Percentiles rank a stretch among this genome's conserved stretches.
These are phyloP conservation scores for Rhodotorula mucilaginosa DNA, from an alignment of 1,284 basidiomycete genomes.

Conservation along the genomic window DNA sequence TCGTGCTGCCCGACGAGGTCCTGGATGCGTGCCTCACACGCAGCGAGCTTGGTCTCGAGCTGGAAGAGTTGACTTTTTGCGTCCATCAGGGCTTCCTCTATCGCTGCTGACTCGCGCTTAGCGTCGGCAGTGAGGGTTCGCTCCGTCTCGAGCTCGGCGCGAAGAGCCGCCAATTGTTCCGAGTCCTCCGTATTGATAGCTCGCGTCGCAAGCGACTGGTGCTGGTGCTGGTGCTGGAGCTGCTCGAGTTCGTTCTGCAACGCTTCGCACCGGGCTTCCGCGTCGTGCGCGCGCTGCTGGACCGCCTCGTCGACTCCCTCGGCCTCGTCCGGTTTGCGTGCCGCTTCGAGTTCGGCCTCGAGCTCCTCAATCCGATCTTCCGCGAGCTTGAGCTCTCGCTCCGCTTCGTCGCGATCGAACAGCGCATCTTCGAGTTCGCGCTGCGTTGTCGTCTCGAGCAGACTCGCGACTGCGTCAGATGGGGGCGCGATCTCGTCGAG, in stretches of 20 bases:
- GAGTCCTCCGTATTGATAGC: background rate
- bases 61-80: conserved; percentile 1
- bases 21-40: background rate
- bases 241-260: too few species aligned
- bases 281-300: background rate
- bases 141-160: conserved; percentile 3
- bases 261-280: background rate
- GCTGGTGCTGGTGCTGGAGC: too few species aligned
- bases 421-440: background rate
- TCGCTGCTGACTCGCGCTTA: background rate
- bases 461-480: background rate
- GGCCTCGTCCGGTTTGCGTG: too few species aligned
- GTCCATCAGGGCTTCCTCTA: conserved; percentile 17
- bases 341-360: background rate
- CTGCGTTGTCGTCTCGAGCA: background rate
- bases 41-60: background rate
- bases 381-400: background rate
- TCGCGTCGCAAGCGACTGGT: background rate
- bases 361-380: background rate
- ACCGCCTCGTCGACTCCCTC: background rate
- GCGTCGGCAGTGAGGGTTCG: background rate
- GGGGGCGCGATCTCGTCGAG: background rate
- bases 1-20: background rate
- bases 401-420: background rate
- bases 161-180: background rate